phyloP scores from a whole-genome alignment of 1,284 basidiomycete genomes.

The Ustilago esculenta region DNA sequence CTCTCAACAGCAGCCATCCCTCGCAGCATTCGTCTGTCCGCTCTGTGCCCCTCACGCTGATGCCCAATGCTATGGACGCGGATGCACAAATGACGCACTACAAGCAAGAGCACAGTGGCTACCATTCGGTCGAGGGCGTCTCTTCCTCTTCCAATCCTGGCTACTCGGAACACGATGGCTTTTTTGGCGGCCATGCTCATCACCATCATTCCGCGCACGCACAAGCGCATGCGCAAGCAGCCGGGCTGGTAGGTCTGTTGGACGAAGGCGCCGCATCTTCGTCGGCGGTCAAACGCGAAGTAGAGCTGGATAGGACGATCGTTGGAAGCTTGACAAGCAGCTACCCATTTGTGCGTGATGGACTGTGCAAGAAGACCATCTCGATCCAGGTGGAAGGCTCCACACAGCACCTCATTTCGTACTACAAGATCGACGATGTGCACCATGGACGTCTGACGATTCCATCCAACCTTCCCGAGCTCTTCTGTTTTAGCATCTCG shows the following conservation, averaged over 20 bases:
- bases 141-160: conserved; percentile 19
- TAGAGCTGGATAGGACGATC: conserved; percentile 51
- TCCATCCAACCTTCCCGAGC: conserved; percentile 87
- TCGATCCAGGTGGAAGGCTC: conserved; percentile 87
- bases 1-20: conserved; percentile 5
- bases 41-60: conserved; percentile 31
- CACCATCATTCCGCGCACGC: conserved; percentile 2
- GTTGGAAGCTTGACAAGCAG: conserved; percentile 60
- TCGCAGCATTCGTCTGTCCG: conserved; percentile 17
- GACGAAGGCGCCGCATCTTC: conserved; percentile 11
- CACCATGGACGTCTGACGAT: conserved; percentile 84
- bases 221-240: conserved; percentile 33
- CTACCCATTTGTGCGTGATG: conserved; percentile 58
- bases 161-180: conserved; percentile 25
- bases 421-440: conserved; percentile 93
- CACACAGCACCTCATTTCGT: conserved; percentile 92
- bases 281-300: conserved; percentile 24
- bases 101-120: conserved; percentile 19
- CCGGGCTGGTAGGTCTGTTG: conserved; percentile 35
- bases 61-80: conserved; percentile 24
- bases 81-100: conserved; percentile 20
- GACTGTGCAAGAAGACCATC: conserved; percentile 77
- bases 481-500: conserved; percentile 84
- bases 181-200: conserved; percentile 12
- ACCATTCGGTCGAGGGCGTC: conserved; percentile 11